Evolutionary conservation across 352 stramenopile genomes (phyloP), one percentile per base, ranked within the genome.

Genomic region (Pythium plurisporium): DNA sequence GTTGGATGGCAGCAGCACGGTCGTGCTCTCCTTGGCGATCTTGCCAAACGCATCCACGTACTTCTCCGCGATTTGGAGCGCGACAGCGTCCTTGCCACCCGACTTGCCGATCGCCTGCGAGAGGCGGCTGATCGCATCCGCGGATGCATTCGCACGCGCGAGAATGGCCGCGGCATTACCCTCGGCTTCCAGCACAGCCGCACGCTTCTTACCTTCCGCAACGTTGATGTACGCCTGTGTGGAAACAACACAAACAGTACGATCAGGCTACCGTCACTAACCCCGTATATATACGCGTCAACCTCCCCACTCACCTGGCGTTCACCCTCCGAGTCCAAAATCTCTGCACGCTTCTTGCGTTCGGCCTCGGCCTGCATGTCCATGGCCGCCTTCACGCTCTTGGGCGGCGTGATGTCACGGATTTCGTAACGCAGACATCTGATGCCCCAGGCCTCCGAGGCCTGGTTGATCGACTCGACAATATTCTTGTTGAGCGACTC

Each of bases 281-380:
- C 4, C 17, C 17, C 12, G 31, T n/a, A 37, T 42, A 14, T 7
- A 42, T 42, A 11, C 6, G 36, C 17, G 17, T 2, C 36, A 42
- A 48, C 22, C 33, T 43, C 48, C 25, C 10, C 29, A 50, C 60
- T 26, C 41, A 67, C 60, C 55, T 91, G 81, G 20, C 84, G 77
- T 64, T 94, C 80, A 57, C 88, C 89, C 62, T 97, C 89, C 25
- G 88, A 96, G 55, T 96, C 77, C n/a, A 96, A 69, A 50, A 97
- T 96, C 69, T 96, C 86, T 3, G 89, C 89, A 33, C 89, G 86
- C 78, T 96, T 96, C 60, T 89, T 78, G 45, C 89, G 86, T 67
- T 97, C 89, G 9, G 89, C 89, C 60, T 97, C 89, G 23, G 89
- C 89, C 60, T 97, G 89, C 86, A 95, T 95, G 73, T 97, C 87